phyloP scores from a whole-genome alignment of 176 grass and related monocot genomes.

The Oryza nivara region DNA sequence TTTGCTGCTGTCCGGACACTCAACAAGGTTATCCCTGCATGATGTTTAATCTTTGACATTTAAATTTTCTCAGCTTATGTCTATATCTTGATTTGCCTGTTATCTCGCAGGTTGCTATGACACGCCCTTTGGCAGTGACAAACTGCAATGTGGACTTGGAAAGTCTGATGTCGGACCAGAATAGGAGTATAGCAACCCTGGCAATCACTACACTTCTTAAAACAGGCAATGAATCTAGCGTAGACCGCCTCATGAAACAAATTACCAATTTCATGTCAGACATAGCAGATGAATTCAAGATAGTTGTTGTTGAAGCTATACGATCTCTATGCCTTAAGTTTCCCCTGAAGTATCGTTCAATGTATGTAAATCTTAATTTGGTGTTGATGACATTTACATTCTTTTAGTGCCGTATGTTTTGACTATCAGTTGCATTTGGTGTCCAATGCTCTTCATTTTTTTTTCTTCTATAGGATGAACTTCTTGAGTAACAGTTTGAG shows the following conservation, averaged over 20 bases:
- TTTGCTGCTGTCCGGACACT: conserved; percentile 97
- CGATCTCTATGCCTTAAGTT: conserved; percentile 92
- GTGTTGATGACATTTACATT: conserved; percentile 7
- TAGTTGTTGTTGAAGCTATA: conserved; percentile 97
- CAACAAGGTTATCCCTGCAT: conserved; percentile 71
- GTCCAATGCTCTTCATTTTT: conserved; percentile 11
- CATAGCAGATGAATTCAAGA: conserved; percentile 99
- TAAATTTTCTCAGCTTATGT: not conserved
- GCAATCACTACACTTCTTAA: conserved; percentile 96
- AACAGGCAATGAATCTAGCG: conserved; percentile 96
- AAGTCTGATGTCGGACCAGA: conserved; percentile 86
- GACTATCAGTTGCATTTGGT: conserved; percentile 2
- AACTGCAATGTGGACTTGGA: conserved; percentile 92
- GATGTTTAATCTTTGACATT: conserved; percentile 21
- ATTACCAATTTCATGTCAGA: conserved; percentile 97
- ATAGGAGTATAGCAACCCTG: conserved; percentile 98
- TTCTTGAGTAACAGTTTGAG: conserved; percentile 97
- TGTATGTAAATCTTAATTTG: conserved; percentile 58
- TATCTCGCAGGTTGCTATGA: conserved; percentile 71
- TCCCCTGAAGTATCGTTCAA: conserved; percentile 91
- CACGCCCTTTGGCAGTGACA: conserved; percentile 89
- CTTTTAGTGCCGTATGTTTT: conserved; percentile 4
- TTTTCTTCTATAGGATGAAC: conserved; percentile 71
- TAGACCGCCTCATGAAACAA: conserved; percentile 96
- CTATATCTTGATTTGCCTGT: conserved; percentile 38